Conservation (phyloP, 805 yeast genomes). For the Metschnikowia chrysomelidarum region DNA sequence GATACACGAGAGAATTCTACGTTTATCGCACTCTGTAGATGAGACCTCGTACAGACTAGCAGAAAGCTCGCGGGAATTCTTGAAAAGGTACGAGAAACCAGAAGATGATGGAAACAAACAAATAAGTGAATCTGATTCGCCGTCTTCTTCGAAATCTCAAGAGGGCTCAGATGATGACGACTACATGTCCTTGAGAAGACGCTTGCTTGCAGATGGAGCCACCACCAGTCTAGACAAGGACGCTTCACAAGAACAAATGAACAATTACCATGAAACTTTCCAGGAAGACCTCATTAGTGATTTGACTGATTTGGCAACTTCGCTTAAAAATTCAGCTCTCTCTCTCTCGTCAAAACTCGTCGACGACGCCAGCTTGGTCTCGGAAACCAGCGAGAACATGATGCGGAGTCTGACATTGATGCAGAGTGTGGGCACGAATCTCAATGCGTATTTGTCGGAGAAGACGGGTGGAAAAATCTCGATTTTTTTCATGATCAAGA, state of each 20-base stretch:
- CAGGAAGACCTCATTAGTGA: slow-evolving; percentile 52
- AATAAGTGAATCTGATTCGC: background rate
- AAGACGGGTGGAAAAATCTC: slow-evolving; percentile 43
- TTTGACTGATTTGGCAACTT: slow-evolving; percentile 45
- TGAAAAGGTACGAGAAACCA: slow-evolving; percentile 1
- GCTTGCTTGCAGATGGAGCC: slow-evolving; percentile 17
- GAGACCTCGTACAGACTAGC: slow-evolving; percentile 8
- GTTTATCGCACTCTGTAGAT: slow-evolving; percentile 11
- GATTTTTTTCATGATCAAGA: slow-evolving; percentile 36
- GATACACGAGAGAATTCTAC: slow-evolving; percentile 7
- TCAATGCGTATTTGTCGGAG: slow-evolving; percentile 36
- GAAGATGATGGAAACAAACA: background rate
- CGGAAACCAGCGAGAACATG: slow-evolving; percentile 36
- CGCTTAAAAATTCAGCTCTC: slow-evolving; percentile 48
- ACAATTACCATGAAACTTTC: slow-evolving; percentile 40
- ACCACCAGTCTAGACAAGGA: slow-evolving; percentile 11
- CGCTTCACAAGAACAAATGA: slow-evolving; percentile 21
- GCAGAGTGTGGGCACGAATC: slow-evolving; percentile 32
- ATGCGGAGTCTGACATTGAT: slow-evolving; percentile 22
- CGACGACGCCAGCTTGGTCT: slow-evolving; percentile 34
- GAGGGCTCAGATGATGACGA: slow-evolving; percentile 7
- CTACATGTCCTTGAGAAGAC: slow-evolving; percentile 16
- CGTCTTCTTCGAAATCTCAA: background rate
- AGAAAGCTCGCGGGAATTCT: slow-evolving; percentile 1
- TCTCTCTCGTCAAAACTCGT: slow-evolving; percentile 35